Evolutionary conservation across 2,329 filamentous ascomycete species (phyloP).

Genomic region (Zasmidium citrigriseum): DNA sequence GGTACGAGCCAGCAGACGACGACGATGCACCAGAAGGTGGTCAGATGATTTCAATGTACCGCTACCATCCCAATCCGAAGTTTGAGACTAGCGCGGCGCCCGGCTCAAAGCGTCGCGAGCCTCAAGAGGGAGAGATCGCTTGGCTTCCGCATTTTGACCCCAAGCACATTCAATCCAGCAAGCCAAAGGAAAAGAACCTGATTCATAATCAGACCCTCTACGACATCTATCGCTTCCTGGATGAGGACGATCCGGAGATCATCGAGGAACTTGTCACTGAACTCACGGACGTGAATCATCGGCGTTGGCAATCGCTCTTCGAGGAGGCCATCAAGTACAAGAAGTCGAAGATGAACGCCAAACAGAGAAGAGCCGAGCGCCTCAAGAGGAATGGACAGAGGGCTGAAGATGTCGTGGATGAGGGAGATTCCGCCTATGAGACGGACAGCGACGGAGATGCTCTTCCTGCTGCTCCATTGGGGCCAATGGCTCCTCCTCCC

Average conservation of each 20-base stretch:
- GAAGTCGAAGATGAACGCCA: neutral
- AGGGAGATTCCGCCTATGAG: slow-evolving; percentile 2
- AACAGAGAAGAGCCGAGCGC: neutral
- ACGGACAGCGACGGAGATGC: neutral
- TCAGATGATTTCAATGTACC: neutral
- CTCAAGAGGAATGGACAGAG: too few species aligned
- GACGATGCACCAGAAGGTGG: neutral
- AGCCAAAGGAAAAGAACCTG: neutral
- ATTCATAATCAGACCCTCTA: slow-evolving; percentile 16
- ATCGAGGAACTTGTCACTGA: slow-evolving; percentile 50
- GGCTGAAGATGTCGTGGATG: neutral
- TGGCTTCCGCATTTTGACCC: slow-evolving; percentile 17
- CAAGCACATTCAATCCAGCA: neutral
- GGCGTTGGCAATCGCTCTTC: slow-evolving; percentile 12
- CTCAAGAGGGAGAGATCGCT: slow-evolving; percentile 12
- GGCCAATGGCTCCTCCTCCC: neutral
- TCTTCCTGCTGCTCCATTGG: too few species aligned
- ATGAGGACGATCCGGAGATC: slow-evolving; percentile 45
- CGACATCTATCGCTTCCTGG: slow-evolving; percentile 15
- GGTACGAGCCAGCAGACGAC: neutral
- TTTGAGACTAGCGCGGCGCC: neutral
- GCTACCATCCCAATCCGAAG: neutral
- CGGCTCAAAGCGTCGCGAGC: slow-evolving; percentile 8
- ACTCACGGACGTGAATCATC: slow-evolving; percentile 46
- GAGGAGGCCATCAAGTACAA: slow-evolving; percentile 10